Evolutionary conservation across 2,329 filamentous ascomycete genomes (phyloP), one percentile per base, ranked within the genome.

Genomic region (Sclerotinia glacialis): DNA sequence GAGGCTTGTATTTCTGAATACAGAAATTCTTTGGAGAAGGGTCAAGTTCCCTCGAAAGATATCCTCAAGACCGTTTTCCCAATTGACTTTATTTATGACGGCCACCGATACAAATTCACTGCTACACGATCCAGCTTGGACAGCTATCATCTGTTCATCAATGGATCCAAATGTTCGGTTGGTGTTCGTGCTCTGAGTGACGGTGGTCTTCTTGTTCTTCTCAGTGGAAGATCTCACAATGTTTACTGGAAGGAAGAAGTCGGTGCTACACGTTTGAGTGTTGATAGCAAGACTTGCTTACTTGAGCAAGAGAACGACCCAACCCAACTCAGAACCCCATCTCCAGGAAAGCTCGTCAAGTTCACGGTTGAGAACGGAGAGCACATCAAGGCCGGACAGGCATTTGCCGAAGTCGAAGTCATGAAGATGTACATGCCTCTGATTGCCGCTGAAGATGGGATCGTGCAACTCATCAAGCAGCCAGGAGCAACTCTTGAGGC

Each of bases 361-460:
- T 99, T 95, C 80, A 91, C 92, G 1, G 91, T 99, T 2, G 95
- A 97, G 79, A 98, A 96, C 75, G 95, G 95, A 69, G 86, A 93
- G 73, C 95, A 99, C 78, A 88, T 99, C 79, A 89, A 87, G 79
- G 92, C 96, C 73, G 94, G 94, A 67, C 91, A 98, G 79, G 84
- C 94, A 44, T 99, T 93, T 76, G 95, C 95, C 66, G 95, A 99
- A 79, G 94, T 99, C 50, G 95, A 99, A 81, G 95, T 99, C 80
- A 99, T 99, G 95, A 99, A 99, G 86, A 99, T 99, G 95, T 98
- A 98, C 85, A 99, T 99, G 95, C 95, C 95, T 75, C 85, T 99
- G 65, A 86, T 99, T 69, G 91, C 95, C 3, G 90, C 93, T 77
- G 95, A 99, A 79, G 95, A 97, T 74, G 95, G 95, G 83, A 86